phyloP scores from a whole-genome alignment of 129 eudicot species.

The Dittrichia graveolens region DNA sequence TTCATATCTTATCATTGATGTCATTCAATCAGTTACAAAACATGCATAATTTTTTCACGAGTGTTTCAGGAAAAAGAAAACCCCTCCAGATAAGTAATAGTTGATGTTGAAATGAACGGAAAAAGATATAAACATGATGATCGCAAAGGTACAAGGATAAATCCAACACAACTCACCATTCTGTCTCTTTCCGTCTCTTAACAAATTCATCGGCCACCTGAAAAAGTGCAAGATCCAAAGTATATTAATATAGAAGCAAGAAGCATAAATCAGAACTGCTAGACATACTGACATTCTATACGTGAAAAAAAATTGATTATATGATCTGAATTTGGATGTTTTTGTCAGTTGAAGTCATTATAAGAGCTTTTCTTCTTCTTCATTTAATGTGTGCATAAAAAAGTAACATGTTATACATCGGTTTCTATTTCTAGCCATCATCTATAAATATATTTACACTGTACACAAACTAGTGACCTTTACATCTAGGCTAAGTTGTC shows the following conservation, averaged over 20 bases:
- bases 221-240: constrained; percentile 22
- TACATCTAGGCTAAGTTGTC: too few species aligned
- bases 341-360: too few species aligned
- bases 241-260: constrained; percentile 15
- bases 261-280: background rate
- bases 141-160: background rate
- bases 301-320: too few species aligned
- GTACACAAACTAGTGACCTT: too few species aligned
- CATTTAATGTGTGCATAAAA: too few species aligned
- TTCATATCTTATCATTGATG: too few species aligned
- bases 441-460: too few species aligned
- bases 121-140: background rate
- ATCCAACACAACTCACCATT: constrained; percentile 57
- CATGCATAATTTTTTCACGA: background rate
- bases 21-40: too few species aligned
- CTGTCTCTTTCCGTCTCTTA: constrained; percentile 87
- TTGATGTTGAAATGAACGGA: background rate
- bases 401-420: too few species aligned
- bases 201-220: constrained; percentile 95
- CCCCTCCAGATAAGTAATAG: background rate
- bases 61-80: background rate
- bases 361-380: too few species aligned
- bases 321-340: too few species aligned
- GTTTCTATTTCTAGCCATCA: too few species aligned
- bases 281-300: background rate